phyloP scores from a whole-genome alignment of 225 moss, liverwort and hornwort species.

The Pseudoscleropodium purum region DNA sequence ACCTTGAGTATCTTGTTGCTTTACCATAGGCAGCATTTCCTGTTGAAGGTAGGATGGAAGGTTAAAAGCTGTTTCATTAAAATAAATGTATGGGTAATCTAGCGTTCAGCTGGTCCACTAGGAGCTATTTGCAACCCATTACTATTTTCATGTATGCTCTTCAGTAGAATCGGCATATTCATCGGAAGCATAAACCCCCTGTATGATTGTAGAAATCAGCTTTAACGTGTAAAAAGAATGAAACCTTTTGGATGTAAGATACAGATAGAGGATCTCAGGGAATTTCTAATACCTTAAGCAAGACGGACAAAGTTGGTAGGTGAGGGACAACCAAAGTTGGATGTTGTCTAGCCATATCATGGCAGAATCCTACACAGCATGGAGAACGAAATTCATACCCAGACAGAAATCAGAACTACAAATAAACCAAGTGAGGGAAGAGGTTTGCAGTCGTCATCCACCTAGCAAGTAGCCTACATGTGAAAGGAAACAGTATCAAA shows the following conservation, averaged over 20 bases:
- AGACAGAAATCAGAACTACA: neutral
- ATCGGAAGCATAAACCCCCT: neutral
- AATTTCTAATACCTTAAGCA: constrained; percentile 55
- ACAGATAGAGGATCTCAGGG: neutral
- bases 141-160: neutral
- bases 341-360: constrained; percentile 88
- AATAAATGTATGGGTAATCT: neutral
- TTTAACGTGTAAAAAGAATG: neutral
- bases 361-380: constrained; percentile 67
- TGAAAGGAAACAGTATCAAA: neutral
- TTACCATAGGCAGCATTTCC: constrained; percentile 69
- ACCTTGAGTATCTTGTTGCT: constrained; percentile 69
- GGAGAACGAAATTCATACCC: neutral
- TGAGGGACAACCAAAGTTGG: constrained; percentile 72
- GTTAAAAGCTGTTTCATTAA: neutral
- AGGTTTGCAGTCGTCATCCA: neutral
- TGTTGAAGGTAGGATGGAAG: constrained; percentile 13
- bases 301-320: constrained; percentile 61
- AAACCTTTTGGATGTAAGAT: neutral
- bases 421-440: neutral
- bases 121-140: neutral
- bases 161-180: neutral
- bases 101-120: neutral
- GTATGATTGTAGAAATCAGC: neutral
- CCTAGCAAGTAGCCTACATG: neutral